Percentiles rank a stretch among this genome's conserved stretches.
Evolutionary conservation across 495 filamentous ascomycete genomes (phyloP).

Genomic region (Annulohypoxylon nitens): DNA sequence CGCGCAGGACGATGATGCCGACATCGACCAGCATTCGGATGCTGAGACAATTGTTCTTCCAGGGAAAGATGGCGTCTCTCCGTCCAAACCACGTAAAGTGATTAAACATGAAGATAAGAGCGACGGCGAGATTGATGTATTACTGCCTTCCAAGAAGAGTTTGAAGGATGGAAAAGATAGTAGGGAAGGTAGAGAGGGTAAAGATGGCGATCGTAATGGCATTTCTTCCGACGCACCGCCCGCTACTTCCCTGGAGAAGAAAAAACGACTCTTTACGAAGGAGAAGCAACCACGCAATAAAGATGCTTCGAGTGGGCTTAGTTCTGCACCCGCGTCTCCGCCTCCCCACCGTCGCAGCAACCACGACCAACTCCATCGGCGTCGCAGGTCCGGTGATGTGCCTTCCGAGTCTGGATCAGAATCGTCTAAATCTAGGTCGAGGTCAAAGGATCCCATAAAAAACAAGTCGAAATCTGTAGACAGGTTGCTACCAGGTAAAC

Average conservation of each 20-base stretch:
- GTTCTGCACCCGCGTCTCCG: slow-evolving; percentile 67
- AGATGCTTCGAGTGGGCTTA: slow-evolving; percentile 65
- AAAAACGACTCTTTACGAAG: slow-evolving; percentile 60
- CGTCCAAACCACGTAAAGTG: slow-evolving; percentile 74
- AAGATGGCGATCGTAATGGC: slow-evolving; percentile 50
- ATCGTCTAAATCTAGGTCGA: slow-evolving; percentile 52
- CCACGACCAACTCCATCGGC: slow-evolving; percentile 53
- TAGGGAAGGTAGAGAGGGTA: slow-evolving; percentile 51
- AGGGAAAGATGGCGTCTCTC: slow-evolving; percentile 76
- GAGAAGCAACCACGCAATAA: slow-evolving; percentile 59
- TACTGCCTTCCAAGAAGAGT: slow-evolving; percentile 53
- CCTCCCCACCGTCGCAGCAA: slow-evolving; percentile 42
- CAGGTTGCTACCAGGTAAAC: slow-evolving; percentile 57
- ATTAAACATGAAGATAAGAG: slow-evolving; percentile 79
- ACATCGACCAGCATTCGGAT: slow-evolving; percentile 75
- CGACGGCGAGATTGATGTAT: slow-evolving; percentile 60
- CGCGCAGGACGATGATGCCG: slow-evolving; percentile 57
- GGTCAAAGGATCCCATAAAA: slow-evolving; percentile 51
- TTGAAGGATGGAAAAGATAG: slow-evolving; percentile 51
- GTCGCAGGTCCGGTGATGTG: slow-evolving; percentile 57
- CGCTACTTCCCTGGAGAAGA: slow-evolving; percentile 55
- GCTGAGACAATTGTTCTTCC: slow-evolving; percentile 84
- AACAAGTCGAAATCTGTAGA: slow-evolving; percentile 58
- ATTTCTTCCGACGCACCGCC: slow-evolving; percentile 52
- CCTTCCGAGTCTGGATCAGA: slow-evolving; percentile 64